Evolutionary conservation across 768 basidiomycete species (phyloP).

Genomic region (Tephrocybe sp.): DNA sequence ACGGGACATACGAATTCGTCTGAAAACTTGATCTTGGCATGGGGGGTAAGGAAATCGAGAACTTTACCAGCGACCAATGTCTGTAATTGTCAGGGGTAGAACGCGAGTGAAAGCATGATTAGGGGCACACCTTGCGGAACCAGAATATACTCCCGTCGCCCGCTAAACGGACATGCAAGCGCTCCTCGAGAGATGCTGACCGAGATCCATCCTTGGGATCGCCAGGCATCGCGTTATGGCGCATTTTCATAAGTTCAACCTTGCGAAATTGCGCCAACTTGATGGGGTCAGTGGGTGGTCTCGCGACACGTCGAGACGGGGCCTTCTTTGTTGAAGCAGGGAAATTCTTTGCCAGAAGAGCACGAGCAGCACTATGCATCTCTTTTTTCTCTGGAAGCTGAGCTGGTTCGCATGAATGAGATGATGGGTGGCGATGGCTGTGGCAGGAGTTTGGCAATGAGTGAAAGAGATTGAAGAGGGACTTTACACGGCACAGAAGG

Average conservation of each 20-base stretch:
- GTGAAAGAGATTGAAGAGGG: slow-evolving; percentile 12
- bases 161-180: slow-evolving; percentile 55
- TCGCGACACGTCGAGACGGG: slow-evolving; percentile 22
- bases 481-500: slow-evolving; percentile 65
- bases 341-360: slow-evolving; percentile 56
- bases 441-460: not conserved
- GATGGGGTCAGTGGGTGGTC: slow-evolving; percentile 47
- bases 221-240: slow-evolving; percentile 63
- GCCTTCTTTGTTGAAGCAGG: slow-evolving; percentile 24
- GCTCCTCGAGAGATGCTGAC: slow-evolving; percentile 50
- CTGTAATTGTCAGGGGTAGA: slow-evolving; percentile 30
- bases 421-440: slow-evolving; percentile 68
- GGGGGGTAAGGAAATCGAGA: slow-evolving; percentile 51
- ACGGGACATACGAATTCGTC: slow-evolving; percentile 28
- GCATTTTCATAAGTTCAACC: slow-evolving; percentile 73
- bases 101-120: not conserved
- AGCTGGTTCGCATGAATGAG: slow-evolving; percentile 51
- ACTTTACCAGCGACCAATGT: slow-evolving; percentile 57
- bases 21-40: slow-evolving; percentile 32
- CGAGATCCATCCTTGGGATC: slow-evolving; percentile 57
- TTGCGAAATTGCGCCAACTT: slow-evolving; percentile 56
- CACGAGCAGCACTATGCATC: slow-evolving; percentile 50
- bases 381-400: slow-evolving; percentile 33
- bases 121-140: slow-evolving; percentile 65
- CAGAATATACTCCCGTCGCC: slow-evolving; percentile 48